Conservation (phyloP, 139 green algal genomes). For the Astrephomene gubernaculifera region DNA sequence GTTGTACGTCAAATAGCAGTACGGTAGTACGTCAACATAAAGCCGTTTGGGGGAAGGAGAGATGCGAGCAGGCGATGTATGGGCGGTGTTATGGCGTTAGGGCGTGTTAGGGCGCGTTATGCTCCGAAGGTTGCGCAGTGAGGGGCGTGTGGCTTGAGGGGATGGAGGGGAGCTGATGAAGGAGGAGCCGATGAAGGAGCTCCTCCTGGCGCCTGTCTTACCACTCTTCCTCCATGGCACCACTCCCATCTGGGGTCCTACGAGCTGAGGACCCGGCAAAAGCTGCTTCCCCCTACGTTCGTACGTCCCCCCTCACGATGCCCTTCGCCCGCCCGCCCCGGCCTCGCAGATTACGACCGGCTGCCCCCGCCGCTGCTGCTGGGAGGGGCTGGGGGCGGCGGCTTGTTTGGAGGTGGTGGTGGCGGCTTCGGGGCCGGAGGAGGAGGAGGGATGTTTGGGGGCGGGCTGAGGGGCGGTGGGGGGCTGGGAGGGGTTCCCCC, state of each 20-base stretch:
- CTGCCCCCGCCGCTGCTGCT: constrained; percentile 9
- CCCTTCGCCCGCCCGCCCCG: not conserved
- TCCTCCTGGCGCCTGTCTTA: too few relatives aligned
- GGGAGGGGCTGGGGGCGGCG: not conserved
- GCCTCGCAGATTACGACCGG: constrained; percentile 14
- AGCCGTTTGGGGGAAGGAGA: not conserved
- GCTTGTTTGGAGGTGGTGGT: not conserved
- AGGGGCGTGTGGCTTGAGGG: too few relatives aligned
- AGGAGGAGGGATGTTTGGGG: too few relatives aligned
- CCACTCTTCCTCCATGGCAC: not conserved
- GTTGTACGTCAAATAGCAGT: not conserved
- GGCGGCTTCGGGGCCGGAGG: not conserved
- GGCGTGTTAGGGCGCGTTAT: not conserved
- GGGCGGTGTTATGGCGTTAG: not conserved
- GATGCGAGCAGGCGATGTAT: not conserved
- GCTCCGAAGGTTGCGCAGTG: too few relatives aligned
- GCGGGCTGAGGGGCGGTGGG: too few relatives aligned
- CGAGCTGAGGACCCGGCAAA: not conserved
- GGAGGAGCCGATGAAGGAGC: too few relatives aligned
- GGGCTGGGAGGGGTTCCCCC: too few relatives aligned
- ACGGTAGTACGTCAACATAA: not conserved
- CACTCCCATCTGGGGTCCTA: not conserved
- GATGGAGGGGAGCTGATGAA: too few relatives aligned
- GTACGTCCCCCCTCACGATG: not conserved
- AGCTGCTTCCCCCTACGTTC: not conserved